Base-by-base conservation (phyloP, 2,329 filamentous ascomycete species). In the Ceratocystis diversiconidia region DNA sequence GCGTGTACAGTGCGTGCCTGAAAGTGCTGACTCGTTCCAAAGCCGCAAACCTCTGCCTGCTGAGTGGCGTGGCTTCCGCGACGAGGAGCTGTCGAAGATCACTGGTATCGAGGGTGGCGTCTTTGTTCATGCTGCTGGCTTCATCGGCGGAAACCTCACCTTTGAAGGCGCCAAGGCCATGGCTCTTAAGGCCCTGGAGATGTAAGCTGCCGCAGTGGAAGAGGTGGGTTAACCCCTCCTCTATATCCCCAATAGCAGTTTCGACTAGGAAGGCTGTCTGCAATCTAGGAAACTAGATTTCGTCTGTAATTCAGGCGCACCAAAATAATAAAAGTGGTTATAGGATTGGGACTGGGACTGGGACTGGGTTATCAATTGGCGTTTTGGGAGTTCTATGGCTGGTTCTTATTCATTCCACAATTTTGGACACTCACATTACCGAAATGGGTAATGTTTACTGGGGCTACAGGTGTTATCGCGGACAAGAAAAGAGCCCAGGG, bases 101-200 rank as follows among this genome's bases (percentile, higher is more conserved):
- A 78, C 82, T 28, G 85, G 86, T 44, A 79, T 90, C 32, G 78
- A 79, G 4, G 90, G 92, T 5, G 86, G 89, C 69, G 86, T 99
- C 32, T 99, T 99, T 74, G 88, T 96, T 36, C 94, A 99, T 74
- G 92, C 92, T 2, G 87, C 88, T 64, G 94, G 94, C 32, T 99
- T 99, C 77, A 97, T 97, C 73, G 94, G 94, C 19, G 94, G 94
- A 1, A 95, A 96, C 76, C 87, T 89, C 80, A 95, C 88, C 0
- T 94, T 89, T 72, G 90, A 95, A 68, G 94, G 94, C 36, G 92
- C 85, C 30, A 82, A 90, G 74, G 84, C 85, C 66, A 95, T 97
- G 90, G 91, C 92, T 3, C 77, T 81, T 74, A 90, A 88, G 79
- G 87, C 88, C 1, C 77, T 90, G 69, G 82, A 67, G 60, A 30